phyloP scores from a whole-genome alignment of 805 yeast species.

The Candida krabiensis region DNA sequence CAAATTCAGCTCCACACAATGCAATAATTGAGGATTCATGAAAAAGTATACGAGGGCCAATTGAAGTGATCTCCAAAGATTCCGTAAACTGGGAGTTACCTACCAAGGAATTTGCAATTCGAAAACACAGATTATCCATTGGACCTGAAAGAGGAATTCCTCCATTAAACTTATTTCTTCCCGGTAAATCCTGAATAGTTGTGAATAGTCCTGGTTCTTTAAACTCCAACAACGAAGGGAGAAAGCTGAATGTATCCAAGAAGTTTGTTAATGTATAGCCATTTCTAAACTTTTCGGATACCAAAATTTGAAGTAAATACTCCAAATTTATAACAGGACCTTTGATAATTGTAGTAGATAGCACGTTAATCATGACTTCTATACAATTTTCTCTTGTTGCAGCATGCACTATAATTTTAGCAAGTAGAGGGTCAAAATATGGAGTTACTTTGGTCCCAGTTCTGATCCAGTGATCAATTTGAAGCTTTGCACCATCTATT shows the following conservation, averaged over 20 bases:
- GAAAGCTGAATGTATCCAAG: constrained; percentile 75
- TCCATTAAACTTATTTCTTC: constrained; percentile 78
- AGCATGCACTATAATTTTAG: constrained; percentile 94
- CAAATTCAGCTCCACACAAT: constrained; percentile 82
- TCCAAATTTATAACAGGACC: constrained; percentile 90
- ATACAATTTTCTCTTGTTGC: constrained; percentile 82
- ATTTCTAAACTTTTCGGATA: constrained; percentile 75
- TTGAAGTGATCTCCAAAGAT: constrained; percentile 82
- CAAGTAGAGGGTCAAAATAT: constrained; percentile 93
- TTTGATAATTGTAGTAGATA: constrained; percentile 77
- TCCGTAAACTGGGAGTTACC: constrained; percentile 82
- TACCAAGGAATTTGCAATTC: constrained; percentile 86
- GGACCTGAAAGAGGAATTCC: constrained; percentile 99
- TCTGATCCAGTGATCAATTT: constrained; percentile 90
- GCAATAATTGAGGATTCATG: constrained; percentile 76
- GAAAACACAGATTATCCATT: constrained; percentile 88
- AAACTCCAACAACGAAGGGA: constrained; percentile 81
- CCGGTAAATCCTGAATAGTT: constrained; percentile 92
- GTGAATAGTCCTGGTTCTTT: constrained; percentile 89
- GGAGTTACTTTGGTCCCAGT: constrained; percentile 85
- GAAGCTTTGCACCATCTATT: constrained; percentile 18
- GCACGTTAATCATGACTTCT: constrained; percentile 67
- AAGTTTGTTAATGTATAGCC: constrained; percentile 85
- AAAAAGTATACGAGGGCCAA: constrained; percentile 85
- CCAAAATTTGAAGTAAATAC: constrained; percentile 78